These are phyloP conservation scores for Alectoria sarmentosa DNA, from an alignment of 495 filamentous ascomycete genomes.

Conservation along the genomic window DNA sequence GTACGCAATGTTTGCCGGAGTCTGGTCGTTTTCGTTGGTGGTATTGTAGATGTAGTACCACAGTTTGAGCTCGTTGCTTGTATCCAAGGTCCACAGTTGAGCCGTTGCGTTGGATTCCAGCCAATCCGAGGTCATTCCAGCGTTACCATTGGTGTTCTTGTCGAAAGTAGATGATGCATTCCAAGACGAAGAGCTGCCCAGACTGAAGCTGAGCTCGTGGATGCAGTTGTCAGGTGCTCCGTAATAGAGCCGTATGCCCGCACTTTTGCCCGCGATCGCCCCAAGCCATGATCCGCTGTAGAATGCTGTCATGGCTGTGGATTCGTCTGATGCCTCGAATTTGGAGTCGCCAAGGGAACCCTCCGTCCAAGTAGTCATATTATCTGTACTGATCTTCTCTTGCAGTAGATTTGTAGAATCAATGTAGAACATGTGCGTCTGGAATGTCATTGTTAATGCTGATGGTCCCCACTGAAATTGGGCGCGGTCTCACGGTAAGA, in stretches of 20 bases:
- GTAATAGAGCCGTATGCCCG: slow-evolving; percentile 12
- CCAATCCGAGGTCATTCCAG: neutral
- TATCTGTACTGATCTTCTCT: slow-evolving; percentile 13
- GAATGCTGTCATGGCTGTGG: slow-evolving; percentile 5
- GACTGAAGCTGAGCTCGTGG: slow-evolving; percentile 2
- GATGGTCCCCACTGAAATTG: neutral
- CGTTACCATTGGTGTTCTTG: slow-evolving; percentile 9
- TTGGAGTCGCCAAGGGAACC: neutral
- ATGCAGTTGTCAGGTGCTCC: slow-evolving; percentile 9
- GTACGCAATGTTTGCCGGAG: neutral
- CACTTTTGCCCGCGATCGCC: neutral
- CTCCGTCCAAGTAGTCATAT: slow-evolving; percentile 1
- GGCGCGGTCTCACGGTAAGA: neutral
- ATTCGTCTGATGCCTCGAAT: neutral
- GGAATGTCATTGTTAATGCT: neutral
- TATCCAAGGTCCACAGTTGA: slow-evolving; percentile 5
- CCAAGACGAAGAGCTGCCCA: neutral
- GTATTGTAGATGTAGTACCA: slow-evolving; percentile 3
- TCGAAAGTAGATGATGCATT: neutral
- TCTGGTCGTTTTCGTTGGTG: neutral
- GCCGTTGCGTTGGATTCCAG: neutral
- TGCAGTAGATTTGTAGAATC: slow-evolving; percentile 1
- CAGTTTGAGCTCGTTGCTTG: neutral
- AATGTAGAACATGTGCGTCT: slow-evolving; percentile 11
- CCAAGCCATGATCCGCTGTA: slow-evolving; percentile 3